Evolutionary conservation across 2,329 filamentous ascomycete genomes (phyloP), one percentile per base, ranked within the genome.

Genomic region (Penicillium sp.): DNA sequence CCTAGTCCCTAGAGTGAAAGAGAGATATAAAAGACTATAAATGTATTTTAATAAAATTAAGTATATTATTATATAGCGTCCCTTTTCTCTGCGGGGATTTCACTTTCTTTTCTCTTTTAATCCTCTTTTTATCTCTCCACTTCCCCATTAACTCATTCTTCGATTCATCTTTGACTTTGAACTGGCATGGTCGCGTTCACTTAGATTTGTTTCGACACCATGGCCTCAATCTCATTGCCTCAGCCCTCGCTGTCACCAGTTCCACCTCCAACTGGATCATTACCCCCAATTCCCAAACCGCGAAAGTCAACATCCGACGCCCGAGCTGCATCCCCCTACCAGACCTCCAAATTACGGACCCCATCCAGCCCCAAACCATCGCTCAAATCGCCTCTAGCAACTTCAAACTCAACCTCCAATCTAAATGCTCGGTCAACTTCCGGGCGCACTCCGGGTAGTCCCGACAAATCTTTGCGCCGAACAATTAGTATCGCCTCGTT

Each of bases 401-500:
- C 64, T 42, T 77, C 83, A 4, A 74, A 69, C 42, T 77, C 83
- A 7, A 78, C 78, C 10, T 80, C 82, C 5, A 78, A 80, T 47
- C 74, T 87, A 11, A 82, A 84, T 5, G 79, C 84, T 17, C 83
- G 82, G 56, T 78, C 82, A 2, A 74, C 80, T 6, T 80, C 84
- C 9, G 78, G 85, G 14, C 86, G 84, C 59, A 78, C 78, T 5
- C 66, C 79, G 12, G 71, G 70, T 37, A 77, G 77, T 31, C 78
- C 84, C 5, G 84, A 85, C 26, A 92, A 87, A 73, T 85, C 87
- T 1, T 75, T 97, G 53, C 86, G 91, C 59, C 95, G 95, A 75
- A 89, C 89, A 1, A 88, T 96, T 67, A 97, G 92, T 80, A 96
- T 97, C 68, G 93, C 92, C 69, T 88, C 91, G 1, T 97, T 97